A percentile compares a stretch with the other conserved stretches of the same genome.
Conservation (phyloP, 2,329 filamentous ascomycete genomes). For the Raffaelea arxii region DNA sequence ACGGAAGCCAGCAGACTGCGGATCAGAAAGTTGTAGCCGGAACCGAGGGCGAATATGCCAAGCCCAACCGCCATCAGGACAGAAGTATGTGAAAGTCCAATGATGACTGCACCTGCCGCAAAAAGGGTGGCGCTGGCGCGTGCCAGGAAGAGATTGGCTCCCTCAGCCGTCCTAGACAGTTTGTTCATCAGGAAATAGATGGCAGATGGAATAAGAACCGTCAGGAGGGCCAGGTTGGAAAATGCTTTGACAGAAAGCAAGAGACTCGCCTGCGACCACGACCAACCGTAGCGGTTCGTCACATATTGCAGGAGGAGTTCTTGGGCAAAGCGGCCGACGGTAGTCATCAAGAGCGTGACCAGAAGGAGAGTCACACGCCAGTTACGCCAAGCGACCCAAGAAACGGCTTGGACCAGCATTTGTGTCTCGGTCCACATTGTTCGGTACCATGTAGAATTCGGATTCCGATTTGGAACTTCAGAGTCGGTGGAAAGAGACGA, state of each 20-base stretch:
- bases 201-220: not conserved
- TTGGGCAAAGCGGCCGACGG: conserved; percentile 1
- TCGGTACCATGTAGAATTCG: not conserved
- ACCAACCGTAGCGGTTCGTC: conserved; percentile 1
- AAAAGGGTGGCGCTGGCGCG: not conserved
- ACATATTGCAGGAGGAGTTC: not conserved
- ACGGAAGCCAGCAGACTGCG: not conserved
- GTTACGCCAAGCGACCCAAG: not conserved
- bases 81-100: not conserved
- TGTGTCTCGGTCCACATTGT: not conserved
- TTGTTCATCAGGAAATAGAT: not conserved
- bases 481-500: not conserved
- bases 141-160: not conserved
- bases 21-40: conserved; percentile 1
- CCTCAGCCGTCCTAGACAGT: not conserved
- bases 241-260: not conserved
- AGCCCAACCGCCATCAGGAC: conserved; percentile 1
- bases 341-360: not conserved
- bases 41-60: not conserved
- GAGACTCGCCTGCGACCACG: not conserved
- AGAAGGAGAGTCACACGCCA: not conserved
- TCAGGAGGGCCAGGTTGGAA: conserved; percentile 1
- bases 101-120: not conserved
- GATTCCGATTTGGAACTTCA: not conserved
- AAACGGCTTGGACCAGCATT: not conserved